Evolutionary conservation across 1,284 basidiomycete species (phyloP).

Genomic region (Rhodotorula sp.): DNA sequence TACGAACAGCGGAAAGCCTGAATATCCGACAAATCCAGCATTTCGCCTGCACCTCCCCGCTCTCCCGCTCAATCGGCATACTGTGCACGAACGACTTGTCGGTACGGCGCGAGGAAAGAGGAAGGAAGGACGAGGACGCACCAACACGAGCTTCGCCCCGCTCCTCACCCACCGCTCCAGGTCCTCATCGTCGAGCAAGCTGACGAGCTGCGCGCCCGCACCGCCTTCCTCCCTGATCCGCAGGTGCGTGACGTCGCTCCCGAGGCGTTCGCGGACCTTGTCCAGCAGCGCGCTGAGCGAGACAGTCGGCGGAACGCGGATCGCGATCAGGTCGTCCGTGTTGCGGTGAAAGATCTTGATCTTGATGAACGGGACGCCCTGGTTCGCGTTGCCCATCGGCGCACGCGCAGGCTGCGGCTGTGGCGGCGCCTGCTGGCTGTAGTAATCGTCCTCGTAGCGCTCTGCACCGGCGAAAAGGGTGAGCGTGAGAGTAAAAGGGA

Average conservation of each 20-base stretch:
- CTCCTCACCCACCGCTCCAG: conserved; percentile 46
- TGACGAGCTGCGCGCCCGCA: conserved; percentile 39
- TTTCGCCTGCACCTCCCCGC: no score
- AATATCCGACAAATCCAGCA: not conserved
- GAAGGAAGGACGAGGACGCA: conserved; percentile 7
- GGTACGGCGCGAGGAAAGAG: not conserved
- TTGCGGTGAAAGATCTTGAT: conserved; percentile 95
- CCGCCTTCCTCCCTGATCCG: conserved; percentile 57
- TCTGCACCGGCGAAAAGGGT: not conserved
- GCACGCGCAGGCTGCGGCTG: not conserved
- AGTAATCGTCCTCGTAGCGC: not conserved
- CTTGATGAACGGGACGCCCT: conserved; percentile 80
- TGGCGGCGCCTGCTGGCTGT: not conserved
- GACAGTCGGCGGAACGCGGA: conserved; percentile 94
- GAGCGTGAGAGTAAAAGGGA: not conserved
- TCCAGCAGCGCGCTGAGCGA: conserved; percentile 80
- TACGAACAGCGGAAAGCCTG: conserved; percentile 5
- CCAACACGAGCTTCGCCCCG: conserved; percentile 41
- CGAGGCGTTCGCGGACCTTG: conserved; percentile 84
- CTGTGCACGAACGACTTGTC: conserved; percentile 3
- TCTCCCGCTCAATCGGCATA: conserved; percentile 24
- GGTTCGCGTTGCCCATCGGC: conserved; percentile 41
- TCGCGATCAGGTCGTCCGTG: conserved; percentile 91
- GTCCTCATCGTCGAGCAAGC: conserved; percentile 41
- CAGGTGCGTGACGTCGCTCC: conserved; percentile 69